Evolutionary conservation across 2,329 filamentous ascomycete species (phyloP).

Genomic region (Colletotrichum sp.): DNA sequence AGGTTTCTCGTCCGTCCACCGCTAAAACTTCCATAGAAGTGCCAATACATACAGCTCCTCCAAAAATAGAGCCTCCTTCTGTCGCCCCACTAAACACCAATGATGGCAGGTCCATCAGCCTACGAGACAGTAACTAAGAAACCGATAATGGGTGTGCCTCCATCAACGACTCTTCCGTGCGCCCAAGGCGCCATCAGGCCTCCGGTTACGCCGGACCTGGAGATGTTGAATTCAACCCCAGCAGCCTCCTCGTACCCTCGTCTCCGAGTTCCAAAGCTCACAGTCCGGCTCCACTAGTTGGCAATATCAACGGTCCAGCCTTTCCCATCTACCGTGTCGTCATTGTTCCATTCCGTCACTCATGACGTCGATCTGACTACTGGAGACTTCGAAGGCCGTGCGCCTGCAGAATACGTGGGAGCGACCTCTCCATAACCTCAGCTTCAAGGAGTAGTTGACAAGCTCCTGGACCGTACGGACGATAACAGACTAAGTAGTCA

Average conservation of each 20-base stretch:
- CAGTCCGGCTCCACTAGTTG: background rate
- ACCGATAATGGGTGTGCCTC: rapidly evolving
- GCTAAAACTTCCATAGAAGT: rapidly evolving
- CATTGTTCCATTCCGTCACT: background rate
- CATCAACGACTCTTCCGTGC: rapidly evolving
- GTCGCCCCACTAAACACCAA: background rate
- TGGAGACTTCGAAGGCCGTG: background rate
- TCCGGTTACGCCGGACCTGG: rapidly evolving
- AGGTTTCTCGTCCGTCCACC: background rate
- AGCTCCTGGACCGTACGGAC: rapidly evolving
- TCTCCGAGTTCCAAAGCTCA: background rate
- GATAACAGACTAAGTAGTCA: background rate
- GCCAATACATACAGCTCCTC: background rate
- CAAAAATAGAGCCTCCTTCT: rapidly evolving
- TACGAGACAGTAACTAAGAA: background rate
- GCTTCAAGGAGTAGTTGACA: background rate
- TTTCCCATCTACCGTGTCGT: background rate
- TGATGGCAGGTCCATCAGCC: rapidly evolving
- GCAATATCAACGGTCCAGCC: background rate
- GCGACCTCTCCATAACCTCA: background rate
- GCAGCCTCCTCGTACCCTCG: background rate
- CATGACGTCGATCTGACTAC: background rate
- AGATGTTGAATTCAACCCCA: background rate
- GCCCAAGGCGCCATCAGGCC: background rate
- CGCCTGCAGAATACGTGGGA: background rate